A percentile compares a stretch with the other conserved stretches of the same genome.
phyloP scores from a whole-genome alignment of 169 alveolate genomes.

The Eimeria necatrix region DNA sequence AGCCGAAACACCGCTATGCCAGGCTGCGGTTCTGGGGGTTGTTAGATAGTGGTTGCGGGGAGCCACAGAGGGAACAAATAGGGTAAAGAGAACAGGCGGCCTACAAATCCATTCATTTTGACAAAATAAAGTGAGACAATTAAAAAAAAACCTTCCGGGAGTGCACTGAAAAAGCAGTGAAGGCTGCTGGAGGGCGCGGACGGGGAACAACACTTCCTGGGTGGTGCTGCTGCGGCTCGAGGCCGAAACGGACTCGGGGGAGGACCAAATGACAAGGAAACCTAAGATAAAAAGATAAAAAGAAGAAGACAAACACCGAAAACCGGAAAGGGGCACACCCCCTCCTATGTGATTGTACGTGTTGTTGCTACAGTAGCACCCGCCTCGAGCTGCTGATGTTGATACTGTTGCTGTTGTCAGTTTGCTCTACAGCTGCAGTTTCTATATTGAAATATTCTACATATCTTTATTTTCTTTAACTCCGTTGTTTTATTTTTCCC shows the following conservation, averaged over 20 bases:
- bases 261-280: background rate
- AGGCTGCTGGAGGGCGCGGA: constrained; percentile 5
- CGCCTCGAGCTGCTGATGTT: background rate
- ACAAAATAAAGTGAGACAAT: background rate
- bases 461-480: too few relatives aligned
- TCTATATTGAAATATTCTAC: background rate
- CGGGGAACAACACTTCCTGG: background rate
- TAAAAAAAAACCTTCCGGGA: background rate
- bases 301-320: background rate
- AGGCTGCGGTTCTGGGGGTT: background rate
- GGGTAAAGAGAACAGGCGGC: background rate
- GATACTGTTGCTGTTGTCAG: constrained; percentile 23
- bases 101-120: constrained; percentile 13
- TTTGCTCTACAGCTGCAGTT: background rate
- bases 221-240: constrained; percentile 5
- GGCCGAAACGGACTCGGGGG: background rate
- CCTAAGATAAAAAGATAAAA: background rate
- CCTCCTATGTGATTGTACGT: background rate
- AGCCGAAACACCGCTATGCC: background rate
- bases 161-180: background rate
- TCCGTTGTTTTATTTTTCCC: too few relatives aligned
- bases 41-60: background rate
- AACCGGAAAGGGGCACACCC: background rate
- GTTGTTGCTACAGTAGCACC: constrained; percentile 11
- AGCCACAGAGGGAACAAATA: background rate